Conservation (phyloP, 2,329 filamentous ascomycete genomes). For the Penicillium sp. region DNA sequence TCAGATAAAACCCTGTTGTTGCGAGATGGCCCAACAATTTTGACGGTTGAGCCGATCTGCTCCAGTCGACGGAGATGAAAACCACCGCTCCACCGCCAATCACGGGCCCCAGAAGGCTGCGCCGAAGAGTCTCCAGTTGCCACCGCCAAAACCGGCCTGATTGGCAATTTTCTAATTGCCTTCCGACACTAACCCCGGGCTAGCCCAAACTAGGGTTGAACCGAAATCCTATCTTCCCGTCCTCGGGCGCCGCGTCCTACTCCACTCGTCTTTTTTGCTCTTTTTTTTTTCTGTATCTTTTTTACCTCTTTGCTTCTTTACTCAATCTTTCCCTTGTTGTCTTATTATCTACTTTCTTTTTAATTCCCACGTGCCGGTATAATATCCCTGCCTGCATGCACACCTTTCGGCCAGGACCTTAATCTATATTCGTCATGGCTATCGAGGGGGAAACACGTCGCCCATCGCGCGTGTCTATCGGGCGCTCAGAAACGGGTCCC, state of each 20-base stretch:
- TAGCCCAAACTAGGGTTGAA: not conserved
- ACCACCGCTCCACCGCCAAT: not conserved
- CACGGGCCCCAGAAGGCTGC: not conserved
- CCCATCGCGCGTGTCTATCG: constrained; percentile 13
- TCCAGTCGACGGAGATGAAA: not conserved
- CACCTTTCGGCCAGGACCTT: not conserved
- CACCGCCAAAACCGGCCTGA: too few relatives aligned
- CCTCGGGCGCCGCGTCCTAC: not conserved
- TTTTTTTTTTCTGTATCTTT: not conserved
- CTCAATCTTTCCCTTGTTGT: not conserved
- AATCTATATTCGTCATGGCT: constrained; percentile 53
- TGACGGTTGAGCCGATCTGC: not conserved
- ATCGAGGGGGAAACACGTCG: constrained; percentile 9
- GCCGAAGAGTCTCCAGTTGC: not conserved
- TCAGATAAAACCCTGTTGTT: not conserved
- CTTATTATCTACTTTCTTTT: not conserved
- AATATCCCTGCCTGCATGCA: not conserved
- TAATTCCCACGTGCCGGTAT: not conserved
- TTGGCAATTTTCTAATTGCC: not conserved
- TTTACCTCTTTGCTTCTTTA: constrained; percentile 1
- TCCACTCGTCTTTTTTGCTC: constrained; percentile 5
- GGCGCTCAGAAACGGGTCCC: constrained; percentile 12
- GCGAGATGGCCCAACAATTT: not conserved
- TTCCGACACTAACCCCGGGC: not conserved
- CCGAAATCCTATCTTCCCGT: not conserved